Evolutionary conservation across 768 basidiomycete species (phyloP).

Genomic region (Hygrophorus russula): DNA sequence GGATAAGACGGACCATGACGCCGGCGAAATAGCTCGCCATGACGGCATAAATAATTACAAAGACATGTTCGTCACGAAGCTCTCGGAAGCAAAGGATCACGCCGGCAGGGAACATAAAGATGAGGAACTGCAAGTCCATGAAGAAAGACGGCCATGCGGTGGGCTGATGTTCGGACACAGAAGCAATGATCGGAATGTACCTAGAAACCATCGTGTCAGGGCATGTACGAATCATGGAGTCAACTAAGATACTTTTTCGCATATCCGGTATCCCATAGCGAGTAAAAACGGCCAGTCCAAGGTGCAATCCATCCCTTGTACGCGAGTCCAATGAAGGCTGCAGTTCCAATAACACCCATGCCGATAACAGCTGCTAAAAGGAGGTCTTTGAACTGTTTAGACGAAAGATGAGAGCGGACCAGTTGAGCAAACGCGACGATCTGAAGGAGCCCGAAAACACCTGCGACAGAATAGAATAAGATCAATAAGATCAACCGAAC

Average conservation of each 20-base stretch:
- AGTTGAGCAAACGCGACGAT: constrained; percentile 90
- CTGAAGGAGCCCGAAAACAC: constrained; percentile 92
- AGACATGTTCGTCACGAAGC: constrained; percentile 92
- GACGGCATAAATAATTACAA: constrained; percentile 95
- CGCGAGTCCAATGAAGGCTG: constrained; percentile 70
- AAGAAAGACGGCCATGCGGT: constrained; percentile 99
- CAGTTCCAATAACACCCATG: constrained; percentile 59
- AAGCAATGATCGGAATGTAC: constrained; percentile 96
- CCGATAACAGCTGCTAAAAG: constrained; percentile 59
- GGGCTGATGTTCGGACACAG: constrained; percentile 98
- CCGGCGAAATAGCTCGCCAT: constrained; percentile 98
- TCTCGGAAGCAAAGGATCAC: constrained; percentile 90
- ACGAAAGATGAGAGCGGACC: constrained; percentile 80
- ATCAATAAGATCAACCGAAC: constrained; percentile 5
- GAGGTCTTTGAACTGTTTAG: constrained; percentile 84
- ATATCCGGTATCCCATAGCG: constrained; percentile 98
- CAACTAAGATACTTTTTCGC: constrained; percentile 72
- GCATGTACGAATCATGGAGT: constrained; percentile 1
- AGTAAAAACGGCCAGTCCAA: constrained; percentile 99
- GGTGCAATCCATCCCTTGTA: constrained; percentile 95
- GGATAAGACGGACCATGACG: constrained; percentile 99
- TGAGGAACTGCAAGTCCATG: constrained; percentile 97
- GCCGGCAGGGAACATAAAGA: constrained; percentile 96
- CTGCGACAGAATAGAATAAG: constrained; percentile 24
- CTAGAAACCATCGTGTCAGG: constrained; percentile 24